Evolutionary conservation across 169 alveolate species (phyloP), one percentile per base, ranked within the genome.

Genomic region (Plasmodium gaboni): DNA sequence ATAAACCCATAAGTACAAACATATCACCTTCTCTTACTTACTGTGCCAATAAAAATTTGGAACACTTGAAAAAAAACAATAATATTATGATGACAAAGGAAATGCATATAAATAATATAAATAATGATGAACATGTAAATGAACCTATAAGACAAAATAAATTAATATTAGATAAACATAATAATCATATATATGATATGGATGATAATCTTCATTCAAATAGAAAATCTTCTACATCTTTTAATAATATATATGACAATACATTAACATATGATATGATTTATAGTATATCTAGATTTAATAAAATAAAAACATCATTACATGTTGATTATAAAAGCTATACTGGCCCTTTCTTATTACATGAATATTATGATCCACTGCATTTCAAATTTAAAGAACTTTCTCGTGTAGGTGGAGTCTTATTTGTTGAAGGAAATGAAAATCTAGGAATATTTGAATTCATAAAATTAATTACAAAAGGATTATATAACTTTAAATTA

Each of bases 351-450:
- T 19, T 92, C 26, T 87, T 87, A 80, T 74, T 89, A 10, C 92
- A 92, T 89, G 95, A 92, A 57, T 92, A 92, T 55, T 92, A 92
- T 48, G 95, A 92, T 69, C 93, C 93, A 4, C 61, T 89, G 57
- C 89, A 68, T 78, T 92, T 87, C 26, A 70, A 83, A n/a, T 68
- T 92, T 53, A 83, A 80, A 13, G 85, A 92, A 60, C 68, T 92
- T 15, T 57, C 83, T 17, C 74, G 88, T 57, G 50, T 80, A 3
- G 95, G 95, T 2, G 95, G 95, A 0, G 95, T 92, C 7, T 70
- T 92, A 87, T 67, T 63, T 38, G 50, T 92, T 44, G 87, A 92
- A 59, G 95, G 95, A 2, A 92, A 76, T 74, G 93, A 92, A 61
- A 57, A 87, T 53, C 61, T 92, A 32, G 95, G 95, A 38, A 73